phyloP scores from a whole-genome alignment of 75 land plant genomes.

The Selaginella tamariscina region DNA sequence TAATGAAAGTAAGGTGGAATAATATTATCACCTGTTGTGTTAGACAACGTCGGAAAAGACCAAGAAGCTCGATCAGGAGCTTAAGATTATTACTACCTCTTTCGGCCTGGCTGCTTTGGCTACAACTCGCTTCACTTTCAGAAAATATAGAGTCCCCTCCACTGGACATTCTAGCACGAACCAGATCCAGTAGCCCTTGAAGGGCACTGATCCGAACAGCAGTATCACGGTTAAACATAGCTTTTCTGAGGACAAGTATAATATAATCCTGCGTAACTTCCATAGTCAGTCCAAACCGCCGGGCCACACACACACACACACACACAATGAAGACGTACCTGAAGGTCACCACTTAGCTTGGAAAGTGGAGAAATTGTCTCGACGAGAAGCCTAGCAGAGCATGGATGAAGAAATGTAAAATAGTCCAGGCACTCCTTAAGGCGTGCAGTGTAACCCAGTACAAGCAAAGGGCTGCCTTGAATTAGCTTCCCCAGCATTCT shows the following conservation, averaged over 20 bases:
- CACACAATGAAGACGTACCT: too few relatives aligned
- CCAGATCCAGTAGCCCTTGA: conserved; percentile 49
- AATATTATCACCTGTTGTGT: conserved; percentile 89
- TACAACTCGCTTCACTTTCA: conserved; percentile 82
- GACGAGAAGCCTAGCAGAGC: too few relatives aligned
- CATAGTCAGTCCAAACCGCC: too few relatives aligned
- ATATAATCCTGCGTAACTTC: conserved; percentile 46
- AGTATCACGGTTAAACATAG: conserved; percentile 72
- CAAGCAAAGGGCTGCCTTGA: conserved; percentile 38
- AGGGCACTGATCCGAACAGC: conserved; percentile 51
- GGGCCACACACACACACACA: too few relatives aligned
- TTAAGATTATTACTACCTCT: conserved; percentile 15
- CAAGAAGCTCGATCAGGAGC: conserved; percentile 65
- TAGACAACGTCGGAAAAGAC: conserved; percentile 75
- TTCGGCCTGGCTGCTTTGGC: too few relatives aligned
- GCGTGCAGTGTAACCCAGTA: conserved; percentile 52
- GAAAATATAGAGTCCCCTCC: conserved; percentile 50
- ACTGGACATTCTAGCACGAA: too few relatives aligned
- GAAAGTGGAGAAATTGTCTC: too few relatives aligned
- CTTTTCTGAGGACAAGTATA: conserved; percentile 66
- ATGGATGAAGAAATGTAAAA: too few relatives aligned
- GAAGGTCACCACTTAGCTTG: conserved; percentile 61
- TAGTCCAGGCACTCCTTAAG: too few relatives aligned
- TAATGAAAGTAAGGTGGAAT: too few relatives aligned
- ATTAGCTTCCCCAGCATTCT: conserved; percentile 57